Percentiles rank a stretch among this genome's conserved stretches.
These are phyloP conservation scores for Claviceps sp. DNA, from an alignment of 2,329 filamentous ascomycete species.

Conservation along the genomic window DNA sequence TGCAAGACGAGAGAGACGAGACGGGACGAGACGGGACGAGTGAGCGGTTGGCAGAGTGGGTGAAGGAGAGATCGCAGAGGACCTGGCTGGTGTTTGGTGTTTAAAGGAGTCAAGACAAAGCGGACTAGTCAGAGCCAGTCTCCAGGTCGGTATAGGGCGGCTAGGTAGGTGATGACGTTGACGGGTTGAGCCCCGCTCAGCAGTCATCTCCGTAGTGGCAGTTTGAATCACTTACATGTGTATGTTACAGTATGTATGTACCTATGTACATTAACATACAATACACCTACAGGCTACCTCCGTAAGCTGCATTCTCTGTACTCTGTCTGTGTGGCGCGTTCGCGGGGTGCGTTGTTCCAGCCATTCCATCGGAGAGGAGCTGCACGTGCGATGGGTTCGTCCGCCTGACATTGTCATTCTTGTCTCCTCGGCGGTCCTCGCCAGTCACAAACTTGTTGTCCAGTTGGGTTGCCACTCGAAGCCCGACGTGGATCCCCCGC, in stretches of 20 bases:
- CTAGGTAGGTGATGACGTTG: constrained; percentile 7
- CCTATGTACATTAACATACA: neutral
- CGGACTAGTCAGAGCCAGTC: neutral
- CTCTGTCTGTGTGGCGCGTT: neutral
- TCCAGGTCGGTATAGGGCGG: no score
- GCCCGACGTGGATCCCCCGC: neutral
- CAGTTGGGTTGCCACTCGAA: neutral
- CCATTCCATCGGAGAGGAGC: neutral
- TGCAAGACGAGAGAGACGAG: no score
- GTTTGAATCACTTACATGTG: neutral
- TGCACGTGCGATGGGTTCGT: neutral
- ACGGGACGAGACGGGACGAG: no score
- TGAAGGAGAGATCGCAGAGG: no score
- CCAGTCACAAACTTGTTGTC: neutral
- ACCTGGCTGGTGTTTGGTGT: neutral
- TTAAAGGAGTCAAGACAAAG: neutral
- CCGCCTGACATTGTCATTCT: neutral
- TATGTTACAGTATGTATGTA: no score
- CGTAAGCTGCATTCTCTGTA: no score
- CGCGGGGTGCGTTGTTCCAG: neutral
- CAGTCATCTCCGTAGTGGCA: neutral
- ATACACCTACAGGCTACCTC: neutral
- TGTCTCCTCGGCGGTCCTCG: neutral
- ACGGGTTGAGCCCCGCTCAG: constrained; percentile 1
- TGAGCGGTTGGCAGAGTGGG: no score